phyloP scores from a whole-genome alignment of 1,284 basidiomycete genomes.

The Termitomyces sp. region DNA sequence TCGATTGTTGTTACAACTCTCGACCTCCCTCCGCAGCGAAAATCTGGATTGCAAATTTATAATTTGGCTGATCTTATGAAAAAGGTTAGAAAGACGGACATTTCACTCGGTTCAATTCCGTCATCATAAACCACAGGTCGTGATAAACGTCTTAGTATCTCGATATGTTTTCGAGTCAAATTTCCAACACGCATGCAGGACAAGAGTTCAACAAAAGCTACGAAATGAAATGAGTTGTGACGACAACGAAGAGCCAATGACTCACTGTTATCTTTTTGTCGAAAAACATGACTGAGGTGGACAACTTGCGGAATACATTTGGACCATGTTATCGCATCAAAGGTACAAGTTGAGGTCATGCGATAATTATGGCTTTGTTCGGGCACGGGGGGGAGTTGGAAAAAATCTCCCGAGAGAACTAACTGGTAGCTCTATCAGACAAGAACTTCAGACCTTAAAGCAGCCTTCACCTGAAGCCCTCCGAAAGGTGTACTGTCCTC shows the following conservation, averaged over 20 bases:
- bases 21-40: conserved; percentile 77
- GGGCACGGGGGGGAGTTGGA: conserved; percentile 85
- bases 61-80: background rate
- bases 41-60: conserved; percentile 44
- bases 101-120: conserved; percentile 70
- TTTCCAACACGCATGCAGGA: conserved; percentile 82
- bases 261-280: conserved; percentile 47
- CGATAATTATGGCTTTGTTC: conserved; percentile 31
- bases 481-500: conserved; percentile 66
- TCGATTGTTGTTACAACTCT: conserved; percentile 63
- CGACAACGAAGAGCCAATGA: background rate
- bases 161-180: conserved; percentile 51
- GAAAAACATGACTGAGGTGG: conserved; percentile 60
- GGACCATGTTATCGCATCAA: conserved; percentile 75
- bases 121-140: conserved; percentile 58
- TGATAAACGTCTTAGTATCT: conserved; percentile 51
- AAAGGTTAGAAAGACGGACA: conserved; percentile 36
- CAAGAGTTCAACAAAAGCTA: conserved; percentile 81
- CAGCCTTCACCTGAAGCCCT: conserved; percentile 61
- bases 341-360: conserved; percentile 57
- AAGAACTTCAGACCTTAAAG: background rate
- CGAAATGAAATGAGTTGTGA: conserved; percentile 2
- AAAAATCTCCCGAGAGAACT: conserved; percentile 86
- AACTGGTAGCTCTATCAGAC: conserved; percentile 41
- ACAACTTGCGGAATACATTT: conserved; percentile 47